Percentiles rank a stretch among this genome's conserved stretches.
Conservation (phyloP, 129 eudicot genomes). For the sunflower (Helianthus annuus) region HanXRQr2.0-SUNRISE NC_035443.2:85775553-85776052, state of each 20-base stretch:
- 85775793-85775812: no score
- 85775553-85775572: not conserved
- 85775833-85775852: conserved; percentile 15
- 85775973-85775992: conserved; percentile 26
- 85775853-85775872: conserved; percentile 19
- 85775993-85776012: conserved; percentile 38
- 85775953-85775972: conserved; percentile 33
- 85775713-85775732: not conserved
- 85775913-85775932: not conserved
- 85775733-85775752: not conserved
- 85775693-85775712: not conserved
- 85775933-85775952: conserved; percentile 24
- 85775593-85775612: not conserved
- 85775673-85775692: not conserved
- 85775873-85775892: conserved; percentile 25
- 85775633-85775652: not conserved
- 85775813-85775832: not conserved
- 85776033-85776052: conserved; percentile 33
- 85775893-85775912: conserved; percentile 27
- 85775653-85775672: not conserved
- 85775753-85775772: conserved; percentile 1
- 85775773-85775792: not conserved
- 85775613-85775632: not conserved
- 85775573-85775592: conserved; percentile 2
- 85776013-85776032: conserved; percentile 40